These are phyloP conservation scores for Euphrasia arctica DNA, from an alignment of 305 asterid genomes.

Conservation along the genomic window DNA sequence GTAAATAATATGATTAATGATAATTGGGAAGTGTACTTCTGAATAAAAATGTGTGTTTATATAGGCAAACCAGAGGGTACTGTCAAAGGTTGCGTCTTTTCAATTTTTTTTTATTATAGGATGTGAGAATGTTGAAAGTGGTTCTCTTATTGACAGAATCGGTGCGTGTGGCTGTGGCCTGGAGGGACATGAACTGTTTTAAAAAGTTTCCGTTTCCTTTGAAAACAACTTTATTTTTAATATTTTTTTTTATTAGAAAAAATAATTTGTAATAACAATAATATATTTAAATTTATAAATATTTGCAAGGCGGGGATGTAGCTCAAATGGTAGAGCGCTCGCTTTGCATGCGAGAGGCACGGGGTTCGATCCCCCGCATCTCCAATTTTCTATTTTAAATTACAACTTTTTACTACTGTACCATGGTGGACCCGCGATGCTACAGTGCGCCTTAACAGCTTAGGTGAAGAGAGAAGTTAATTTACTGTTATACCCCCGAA, in stretches of 20 bases:
- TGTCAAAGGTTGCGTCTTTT: constrained; percentile 2
- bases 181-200: not conserved
- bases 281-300: too few species aligned
- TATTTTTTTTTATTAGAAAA: too few species aligned
- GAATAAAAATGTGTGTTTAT: not conserved
- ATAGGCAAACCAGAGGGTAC: not conserved
- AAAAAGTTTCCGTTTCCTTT: too few species aligned
- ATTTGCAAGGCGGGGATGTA: constrained; percentile 54
- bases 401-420: constrained; percentile 1
- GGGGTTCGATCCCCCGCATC: constrained; percentile 99
- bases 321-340: constrained; percentile 99
- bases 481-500: constrained; percentile 26
- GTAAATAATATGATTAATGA: too few species aligned
- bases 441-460: constrained; percentile 31
- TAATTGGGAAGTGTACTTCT: not conserved
- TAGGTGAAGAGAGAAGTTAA: not conserved
- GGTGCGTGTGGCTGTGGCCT: not conserved
- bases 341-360: constrained; percentile 99
- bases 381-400: constrained; percentile 36
- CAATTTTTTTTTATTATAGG: not conserved
- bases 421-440: constrained; percentile 26
- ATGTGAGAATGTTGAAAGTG: not conserved
- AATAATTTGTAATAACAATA: too few species aligned
- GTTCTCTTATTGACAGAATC: not conserved
- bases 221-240: too few species aligned